Evolutionary conservation across 495 filamentous ascomycete genomes (phyloP), one percentile per base, ranked within the genome.

Genomic region (Trichoderma parareesei): DNA sequence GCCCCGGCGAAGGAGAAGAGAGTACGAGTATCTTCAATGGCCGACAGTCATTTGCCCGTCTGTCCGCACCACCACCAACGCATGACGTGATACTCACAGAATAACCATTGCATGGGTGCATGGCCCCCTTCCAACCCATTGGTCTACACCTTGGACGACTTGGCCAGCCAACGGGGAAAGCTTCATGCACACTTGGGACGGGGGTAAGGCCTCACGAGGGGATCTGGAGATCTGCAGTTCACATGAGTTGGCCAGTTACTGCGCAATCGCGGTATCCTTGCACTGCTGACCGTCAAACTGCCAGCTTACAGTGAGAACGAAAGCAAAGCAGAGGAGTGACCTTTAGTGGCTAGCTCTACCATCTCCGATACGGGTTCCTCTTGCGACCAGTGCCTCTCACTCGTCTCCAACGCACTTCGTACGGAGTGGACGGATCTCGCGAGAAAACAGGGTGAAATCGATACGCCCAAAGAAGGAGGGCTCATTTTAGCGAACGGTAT

Each of bases 21-120:
- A 27, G 27, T 2, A 27, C 27, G 27, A 27, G 0, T 27, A 27
- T 9, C 20, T 35, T 37, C 9, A 9, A 16, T n/a, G 13, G 37
- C 5, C n/a, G 8, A 20, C 46, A 49, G n/a, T 18, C 16, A 18
- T 49, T 57, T 57, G 48, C 2, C 14, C 11, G 20, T n/a, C 20
- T 57, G 53, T 20, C 20, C 18, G 53, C 18, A 49, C 46, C 10
- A 37, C 20, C 27, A 37, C 44, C 44, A 37, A 37, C 53, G 37
- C 53, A 57, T 57, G 53, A 57, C 53, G 53, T 57, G 53, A 57
- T 57, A 35, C 53, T 57, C 53, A 35, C 53, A 10, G 8, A n/a
- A 57, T 57, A 6, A 13, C 33, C 4, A 4, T 16, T 5, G 53
- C 20, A 37, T 10, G 27, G 27, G 27, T 16, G 8, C 6, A 57